Base-by-base conservation (phyloP, 2,329 filamentous ascomycete species). In the Aureobasidium namibiae region DNA sequence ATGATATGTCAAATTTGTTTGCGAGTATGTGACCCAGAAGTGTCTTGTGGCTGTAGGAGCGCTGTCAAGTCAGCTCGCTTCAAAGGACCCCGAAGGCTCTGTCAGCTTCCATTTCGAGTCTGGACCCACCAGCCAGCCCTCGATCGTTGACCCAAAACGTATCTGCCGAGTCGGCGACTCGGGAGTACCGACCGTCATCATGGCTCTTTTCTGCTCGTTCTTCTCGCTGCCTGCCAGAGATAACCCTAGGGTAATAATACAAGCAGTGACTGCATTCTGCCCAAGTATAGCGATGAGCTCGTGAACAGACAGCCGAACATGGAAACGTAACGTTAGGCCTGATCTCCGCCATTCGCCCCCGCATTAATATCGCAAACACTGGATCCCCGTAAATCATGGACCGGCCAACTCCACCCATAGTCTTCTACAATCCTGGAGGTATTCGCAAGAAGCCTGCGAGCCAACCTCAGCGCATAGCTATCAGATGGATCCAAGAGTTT, bases 401-500 rank as follows among this genome's bases (percentile, higher is more conserved):
- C 23, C 53, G 38, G n/a, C 23, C 52, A 29, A 33, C 18, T 24
- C 14, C 18, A n/a, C 53, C 39, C 9, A n/a, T 39, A 45, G 41
- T 34, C 21, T 45, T 36, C 14, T 24, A 45, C 39, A 56, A 56
- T 21, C 31, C 53, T 44, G 41, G 18, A 26, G 54, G 54, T 23
- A n/a, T 57, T 29, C 42, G 41, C 54, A 57, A 57, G 11, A 38
- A 10, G 10, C 34, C 54, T 41, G 24, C 42, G 24, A 57, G n/a
- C 29, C 41, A 38, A 10, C 16, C 21, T 1, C 44, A 39, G 16
- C 53, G 53, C 24, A 16, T 36, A 5, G 31, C 29, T 13, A 41
- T 57, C 34, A 39, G 54, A 48, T 46, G 54, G 54, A 48, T 57
- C 14, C 54, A 57, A 41, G 54, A 57, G 16, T 57, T 48, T n/a